phyloP scores from a whole-genome alignment of 1,284 basidiomycete genomes.

The Ceratobasidium sp. region DNA sequence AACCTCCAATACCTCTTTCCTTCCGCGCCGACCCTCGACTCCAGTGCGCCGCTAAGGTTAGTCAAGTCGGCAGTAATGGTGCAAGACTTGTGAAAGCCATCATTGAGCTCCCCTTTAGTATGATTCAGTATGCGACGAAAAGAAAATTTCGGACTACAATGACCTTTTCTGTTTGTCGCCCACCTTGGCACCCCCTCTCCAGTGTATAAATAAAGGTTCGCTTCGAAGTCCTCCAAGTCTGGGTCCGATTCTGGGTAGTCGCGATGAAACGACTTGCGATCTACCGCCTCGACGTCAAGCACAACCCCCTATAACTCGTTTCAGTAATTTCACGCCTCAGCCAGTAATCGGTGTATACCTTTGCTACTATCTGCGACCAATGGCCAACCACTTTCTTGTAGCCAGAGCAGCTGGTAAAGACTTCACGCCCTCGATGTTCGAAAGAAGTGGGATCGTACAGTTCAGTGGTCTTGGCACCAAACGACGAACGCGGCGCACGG shows the following conservation, averaged over 20 bases:
- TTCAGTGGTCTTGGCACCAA: slow-evolving; percentile 1
- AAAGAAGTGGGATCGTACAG: background rate
- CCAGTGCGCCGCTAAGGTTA: slow-evolving; percentile 8
- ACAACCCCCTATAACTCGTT: background rate
- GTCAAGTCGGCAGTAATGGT: slow-evolving; percentile 23
- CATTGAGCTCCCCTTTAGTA: background rate
- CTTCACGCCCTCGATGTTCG: slow-evolving; percentile 6
- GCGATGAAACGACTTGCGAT: background rate
- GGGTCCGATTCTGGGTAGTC: slow-evolving; percentile 3
- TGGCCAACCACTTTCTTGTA: background rate
- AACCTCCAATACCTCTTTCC: slow-evolving; percentile 35
- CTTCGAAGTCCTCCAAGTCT: slow-evolving; percentile 27
- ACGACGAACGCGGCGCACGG: slow-evolving; percentile 32
- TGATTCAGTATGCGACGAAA: background rate
- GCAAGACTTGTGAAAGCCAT: slow-evolving; percentile 12
- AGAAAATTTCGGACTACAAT: background rate
- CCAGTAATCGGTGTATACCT: background rate
- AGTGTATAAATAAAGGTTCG: slow-evolving; percentile 1
- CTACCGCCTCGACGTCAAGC: slow-evolving; percentile 22
- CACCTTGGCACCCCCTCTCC: slow-evolving; percentile 5
- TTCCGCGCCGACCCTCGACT: background rate
- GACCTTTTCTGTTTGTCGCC: slow-evolving; percentile 1
- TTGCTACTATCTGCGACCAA: slow-evolving; percentile 24
- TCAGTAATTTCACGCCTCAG: background rate
- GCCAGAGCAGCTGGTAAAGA: background rate